phyloP scores from a whole-genome alignment of 306 rosid genomes.

The Betula pendula region DNA sequence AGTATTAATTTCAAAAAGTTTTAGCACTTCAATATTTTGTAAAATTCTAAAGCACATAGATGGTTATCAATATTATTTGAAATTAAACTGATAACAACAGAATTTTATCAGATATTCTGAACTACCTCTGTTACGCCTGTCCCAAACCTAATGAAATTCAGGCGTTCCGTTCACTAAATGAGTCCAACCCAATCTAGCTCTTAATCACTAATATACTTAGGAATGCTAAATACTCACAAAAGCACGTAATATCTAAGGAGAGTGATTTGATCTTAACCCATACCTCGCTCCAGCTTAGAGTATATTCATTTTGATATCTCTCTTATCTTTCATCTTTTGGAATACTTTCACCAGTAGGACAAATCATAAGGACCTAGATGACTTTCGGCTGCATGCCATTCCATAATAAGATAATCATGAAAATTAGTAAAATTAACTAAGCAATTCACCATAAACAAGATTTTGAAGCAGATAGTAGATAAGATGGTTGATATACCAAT shows the following conservation, averaged over 20 bases:
- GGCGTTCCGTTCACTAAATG: too few species aligned
- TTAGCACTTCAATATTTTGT: not conserved
- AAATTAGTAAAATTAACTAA: not conserved
- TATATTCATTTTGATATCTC: not conserved
- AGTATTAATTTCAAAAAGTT: not conserved
- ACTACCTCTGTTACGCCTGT: not conserved
- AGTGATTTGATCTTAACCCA: not conserved
- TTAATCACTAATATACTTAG: not conserved
- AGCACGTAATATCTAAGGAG: not conserved
- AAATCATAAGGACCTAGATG: too few species aligned
- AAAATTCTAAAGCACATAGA: too few species aligned
- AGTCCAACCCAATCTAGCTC: not conserved
- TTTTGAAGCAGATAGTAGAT: not conserved
- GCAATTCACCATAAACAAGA: not conserved
- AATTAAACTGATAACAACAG: not conserved
- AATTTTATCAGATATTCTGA: not conserved
- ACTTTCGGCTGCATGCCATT: not conserved
- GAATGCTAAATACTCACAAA: not conserved
- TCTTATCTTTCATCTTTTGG: not conserved
- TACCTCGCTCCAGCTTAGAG: not conserved
- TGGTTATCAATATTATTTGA: not conserved
- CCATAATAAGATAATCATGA: not conserved
- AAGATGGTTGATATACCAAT: not conserved
- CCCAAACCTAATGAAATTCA: not conserved
- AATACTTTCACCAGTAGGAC: not conserved